Base-by-base conservation (phyloP, 2,329 filamentous ascomycete species). In the Xylaria sp. region DNA sequence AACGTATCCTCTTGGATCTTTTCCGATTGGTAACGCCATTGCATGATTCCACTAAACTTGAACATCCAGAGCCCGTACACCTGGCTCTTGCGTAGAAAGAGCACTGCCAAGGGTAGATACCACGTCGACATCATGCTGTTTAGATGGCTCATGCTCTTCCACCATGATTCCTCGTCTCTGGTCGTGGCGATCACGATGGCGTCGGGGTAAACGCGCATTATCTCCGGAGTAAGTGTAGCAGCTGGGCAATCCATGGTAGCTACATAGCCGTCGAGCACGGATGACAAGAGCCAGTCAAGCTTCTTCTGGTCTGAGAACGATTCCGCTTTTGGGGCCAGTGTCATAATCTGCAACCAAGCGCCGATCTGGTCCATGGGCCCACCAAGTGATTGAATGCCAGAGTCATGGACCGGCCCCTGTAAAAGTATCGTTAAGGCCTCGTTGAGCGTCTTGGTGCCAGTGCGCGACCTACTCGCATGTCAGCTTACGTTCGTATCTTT, bases 121-220 rank as follows among this genome's bases (percentile, higher is more conserved):
- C 76, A 80, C 39, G 75, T 79, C 43, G 73, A 72, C 73, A 78
- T 76, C 65, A 78, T 75, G 63, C 69, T 73, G 68, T 78, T 78
- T 57, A 78, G 59, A 63, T 76, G 68, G 57, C 70, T 71, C 78
- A 79, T 78, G 66, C 75, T 81, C 67, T 73, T 74, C 78, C 79
- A 81, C 80, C 81, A 82, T 3, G 77, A 76, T 41, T 73, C 72
- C 50, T 78, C 74, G 65, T 80, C 77, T 58, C 81, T 76, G 1
- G 79, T 81, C 15, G 82, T 83, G 68, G 78, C 81, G 61, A 86
- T 80, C 34, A 86, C 83, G 60, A 82, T 80, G 20, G 84, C 84
- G 43, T 85, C 80, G 0, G 84, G 84, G 70, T 84, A 86, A 39
- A 85, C 74, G 43, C 81, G 78, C 73, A 86, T 76, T 61, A 86